Base-by-base conservation (phyloP, 1,284 basidiomycete species). In the Volvariella surrecta region DNA sequence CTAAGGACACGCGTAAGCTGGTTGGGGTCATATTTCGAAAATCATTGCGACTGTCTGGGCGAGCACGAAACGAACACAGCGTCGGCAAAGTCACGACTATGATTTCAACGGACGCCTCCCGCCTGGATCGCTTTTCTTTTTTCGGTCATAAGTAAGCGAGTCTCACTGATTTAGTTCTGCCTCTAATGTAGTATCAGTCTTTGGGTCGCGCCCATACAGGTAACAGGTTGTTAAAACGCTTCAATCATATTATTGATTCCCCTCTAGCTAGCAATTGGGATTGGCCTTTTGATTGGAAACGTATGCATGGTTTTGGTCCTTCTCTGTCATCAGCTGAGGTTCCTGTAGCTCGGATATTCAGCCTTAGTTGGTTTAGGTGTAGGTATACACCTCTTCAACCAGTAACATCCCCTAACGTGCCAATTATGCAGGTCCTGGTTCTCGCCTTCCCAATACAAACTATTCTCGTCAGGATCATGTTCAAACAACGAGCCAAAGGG, bases 1-100 rank as follows among this genome's bases (percentile, higher is more conserved):
- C 17, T 31, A 8, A 24, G 16, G 39, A 37, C 17, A 28, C 37
- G 4, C 28, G 38, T 19, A n/a, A 39, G 38, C 4, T 39, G 9
- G 20, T 39, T 39, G 38, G 38, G 15, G 20, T 20, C 37, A 76
- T 89, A 44, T 86, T 86, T 58, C 71, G 79, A 19, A 85, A 87
- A 54, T 78, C 82, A 1, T 64, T 88, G 19, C 73, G 79, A 17
- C 66, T 90, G 4, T 82, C 78, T 22, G 79, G 79, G 8, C 73
- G 78, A 38, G 75, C 76, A 16, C 68, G 84, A 10, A 58, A 71
- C 52, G 63, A 78, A 46, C 72, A 83, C 48, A 74, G 68, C 24
- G 73, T 74, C 16, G 82, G 82, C 1, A 71, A 86, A 54, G 77
- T 86, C 43, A 84, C 79, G 4, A 85, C 81, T 0, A 77, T 85